Evolutionary conservation across 2,329 filamentous ascomycete genomes (phyloP), one percentile per base, ranked within the genome.

Genomic region (Dothistroma pini): DNA sequence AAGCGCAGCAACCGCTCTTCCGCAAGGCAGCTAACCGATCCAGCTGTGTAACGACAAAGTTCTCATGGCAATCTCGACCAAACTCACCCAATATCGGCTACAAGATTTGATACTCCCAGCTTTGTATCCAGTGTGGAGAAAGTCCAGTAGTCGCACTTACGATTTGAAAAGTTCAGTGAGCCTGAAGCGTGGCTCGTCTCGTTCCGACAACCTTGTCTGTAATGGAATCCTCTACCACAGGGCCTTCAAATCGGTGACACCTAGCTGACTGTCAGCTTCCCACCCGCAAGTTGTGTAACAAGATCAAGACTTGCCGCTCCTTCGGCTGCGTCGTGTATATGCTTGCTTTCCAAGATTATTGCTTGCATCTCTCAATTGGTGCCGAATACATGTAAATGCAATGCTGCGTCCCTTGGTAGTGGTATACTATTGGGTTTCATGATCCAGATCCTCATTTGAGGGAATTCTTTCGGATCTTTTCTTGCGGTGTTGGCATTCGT

Each of bases 1-100:
- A 14, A 50, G 41, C 50, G 41, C 11, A 34, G 29, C 3, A 19
- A 22, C 29, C 44, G 44, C 47, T 49, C n/a, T 31, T 38, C 41
- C 44, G 55, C 41, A 35, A 47, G 44, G 55, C 35, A 21, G 22
- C 29, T 25, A 50, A 11, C 55, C 55, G 55, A 12, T 56, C 41
- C 21, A 21, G 55, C 38, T 56, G 41, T 56, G 54, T 34, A 31
- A 32, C 19, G 12, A 10, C 10, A 22, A 56, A 14, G 10, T 8
- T 21, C 16, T 29, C 31, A 19, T 8, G 51, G 4, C 34, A 38
- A 52, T 52, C 49, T 12, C 25, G 49, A 52, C 49, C 7, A 22
- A 19, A n/a, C 9, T 49, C 22, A 10, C 12, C 12, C 12, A 14
- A 44, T 44, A 21, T 10, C n/a, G 44, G n/a, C n/a, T 2, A 49